Conservation (phyloP, 2,329 filamentous ascomycete genomes). For the Madurella fahalii region DNA sequence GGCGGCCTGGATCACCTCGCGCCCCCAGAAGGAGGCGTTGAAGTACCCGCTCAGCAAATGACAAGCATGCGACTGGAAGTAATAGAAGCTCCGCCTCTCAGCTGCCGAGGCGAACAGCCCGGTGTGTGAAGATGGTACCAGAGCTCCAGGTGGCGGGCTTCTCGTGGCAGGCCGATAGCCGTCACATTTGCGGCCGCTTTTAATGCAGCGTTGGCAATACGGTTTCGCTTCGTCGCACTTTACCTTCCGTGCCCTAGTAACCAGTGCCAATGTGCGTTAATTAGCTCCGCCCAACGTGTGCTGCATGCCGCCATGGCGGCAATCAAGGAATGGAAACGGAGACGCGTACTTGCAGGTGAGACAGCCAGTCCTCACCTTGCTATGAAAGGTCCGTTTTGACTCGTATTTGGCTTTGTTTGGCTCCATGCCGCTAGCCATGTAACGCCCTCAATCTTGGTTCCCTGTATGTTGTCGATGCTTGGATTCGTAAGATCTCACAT, state of each 20-base stretch:
- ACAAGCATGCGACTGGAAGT: constrained; percentile 15
- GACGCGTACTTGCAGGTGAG: constrained; percentile 21
- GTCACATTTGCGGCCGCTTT: constrained; percentile 21
- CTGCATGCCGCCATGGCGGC: neutral
- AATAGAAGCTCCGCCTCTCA: constrained; percentile 20
- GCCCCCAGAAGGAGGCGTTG: constrained; percentile 19
- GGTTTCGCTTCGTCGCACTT: constrained; percentile 27
- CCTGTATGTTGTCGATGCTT: too few species aligned
- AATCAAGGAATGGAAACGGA: neutral
- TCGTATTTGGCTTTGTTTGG: neutral
- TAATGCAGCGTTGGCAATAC: constrained; percentile 20
- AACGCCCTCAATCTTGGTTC: too few species aligned
- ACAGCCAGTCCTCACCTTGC: constrained; percentile 18
- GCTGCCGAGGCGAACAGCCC: constrained; percentile 13
- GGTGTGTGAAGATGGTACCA: neutral
- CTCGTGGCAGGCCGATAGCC: constrained; percentile 14
- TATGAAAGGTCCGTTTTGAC: constrained; percentile 8
- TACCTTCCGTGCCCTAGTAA: constrained; percentile 20
- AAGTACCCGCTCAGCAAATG: constrained; percentile 17
- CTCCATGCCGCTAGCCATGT: neutral
- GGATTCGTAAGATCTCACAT: neutral
- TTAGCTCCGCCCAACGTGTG: neutral
- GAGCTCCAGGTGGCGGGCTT: neutral
- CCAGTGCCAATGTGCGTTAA: neutral
- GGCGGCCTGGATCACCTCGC: constrained; percentile 20